A percentile compares a stretch with the other conserved stretches of the same genome.
Conservation (phyloP, 2,329 filamentous ascomycete species). For the Hirsutella thompsonii region DNA sequence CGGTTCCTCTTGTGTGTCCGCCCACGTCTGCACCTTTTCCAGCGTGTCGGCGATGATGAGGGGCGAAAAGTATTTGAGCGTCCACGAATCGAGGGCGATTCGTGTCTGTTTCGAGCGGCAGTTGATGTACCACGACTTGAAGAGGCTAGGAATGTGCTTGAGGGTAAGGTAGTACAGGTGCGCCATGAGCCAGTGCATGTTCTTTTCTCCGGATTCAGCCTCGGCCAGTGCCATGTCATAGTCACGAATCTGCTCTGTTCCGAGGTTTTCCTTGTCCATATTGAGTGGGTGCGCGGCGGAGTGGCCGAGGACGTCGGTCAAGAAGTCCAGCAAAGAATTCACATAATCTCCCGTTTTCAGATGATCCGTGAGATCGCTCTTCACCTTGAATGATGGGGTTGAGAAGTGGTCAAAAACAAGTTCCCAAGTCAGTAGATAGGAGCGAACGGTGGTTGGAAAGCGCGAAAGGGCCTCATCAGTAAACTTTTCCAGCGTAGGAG, state of each 20-base stretch:
- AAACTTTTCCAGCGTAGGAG: constrained; percentile 57
- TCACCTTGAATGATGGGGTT: constrained; percentile 68
- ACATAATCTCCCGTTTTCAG: constrained; percentile 65
- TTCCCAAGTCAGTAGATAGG: constrained; percentile 82
- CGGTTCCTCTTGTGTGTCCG: constrained; percentile 34
- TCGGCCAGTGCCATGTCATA: constrained; percentile 41
- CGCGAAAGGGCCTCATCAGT: constrained; percentile 51
- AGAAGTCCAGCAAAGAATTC: constrained; percentile 58
- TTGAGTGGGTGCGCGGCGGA: constrained; percentile 61
- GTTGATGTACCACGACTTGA: constrained; percentile 74
- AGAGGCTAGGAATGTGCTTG: constrained; percentile 63
- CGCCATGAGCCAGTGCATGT: constrained; percentile 71
- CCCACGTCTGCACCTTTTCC: constrained; percentile 57
- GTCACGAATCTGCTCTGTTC: constrained; percentile 37
- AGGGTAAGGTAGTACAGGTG: constrained; percentile 79
- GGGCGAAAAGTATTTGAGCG: constrained; percentile 68
- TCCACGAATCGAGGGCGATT: constrained; percentile 72
- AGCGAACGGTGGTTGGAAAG: constrained; percentile 58
- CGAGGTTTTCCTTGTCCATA: constrained; percentile 55
- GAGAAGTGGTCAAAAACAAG: constrained; percentile 78
- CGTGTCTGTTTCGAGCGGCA: constrained; percentile 71
- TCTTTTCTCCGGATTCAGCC: constrained; percentile 51
- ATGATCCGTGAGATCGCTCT: constrained; percentile 65
- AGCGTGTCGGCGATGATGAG: constrained; percentile 54
- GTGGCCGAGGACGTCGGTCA: constrained; percentile 75